phyloP scores from a whole-genome alignment of 2,329 filamentous ascomycete species.

The Colletotrichum gloeosporioides region DNA sequence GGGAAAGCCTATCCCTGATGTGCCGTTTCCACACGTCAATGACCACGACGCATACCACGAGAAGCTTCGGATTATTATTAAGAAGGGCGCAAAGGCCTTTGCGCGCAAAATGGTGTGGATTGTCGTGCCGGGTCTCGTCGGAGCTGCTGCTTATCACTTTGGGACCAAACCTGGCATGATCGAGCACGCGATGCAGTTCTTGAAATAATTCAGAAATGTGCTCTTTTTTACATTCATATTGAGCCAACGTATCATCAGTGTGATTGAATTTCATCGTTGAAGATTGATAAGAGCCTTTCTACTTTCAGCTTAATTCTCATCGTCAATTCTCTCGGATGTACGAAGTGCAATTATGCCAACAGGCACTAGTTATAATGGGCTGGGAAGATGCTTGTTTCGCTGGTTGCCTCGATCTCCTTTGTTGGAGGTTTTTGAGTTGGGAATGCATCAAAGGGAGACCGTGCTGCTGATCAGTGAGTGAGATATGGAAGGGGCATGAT shows the following conservation, averaged over 20 bases:
- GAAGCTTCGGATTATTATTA: neutral
- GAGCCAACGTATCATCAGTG: too few species aligned
- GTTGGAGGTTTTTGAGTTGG: neutral
- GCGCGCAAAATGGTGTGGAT: neutral
- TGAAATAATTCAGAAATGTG: neutral
- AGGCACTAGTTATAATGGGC: neutral
- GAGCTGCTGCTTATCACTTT: neutral
- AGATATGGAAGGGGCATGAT: neutral
- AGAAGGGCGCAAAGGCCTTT: neutral
- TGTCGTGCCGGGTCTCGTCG: neutral
- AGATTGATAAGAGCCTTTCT: too few species aligned
- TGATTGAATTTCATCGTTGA: too few species aligned
- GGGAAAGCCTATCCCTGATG: conserved; percentile 34
- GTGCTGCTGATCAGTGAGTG: neutral
- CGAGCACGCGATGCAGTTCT: neutral
- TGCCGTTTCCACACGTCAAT: conserved; percentile 24
- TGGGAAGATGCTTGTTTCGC: neutral
- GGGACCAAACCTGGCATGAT: neutral
- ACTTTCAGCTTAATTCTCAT: too few species aligned
- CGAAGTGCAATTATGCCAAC: neutral
- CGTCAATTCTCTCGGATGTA: too few species aligned
- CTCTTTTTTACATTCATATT: neutral
- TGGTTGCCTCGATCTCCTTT: neutral
- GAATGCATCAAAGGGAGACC: fast-evolving
- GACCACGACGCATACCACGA: conserved; percentile 2